These are phyloP conservation scores for Durio zibethinus DNA, from an alignment of 345 rosid species.

Conservation along the genomic window DNA sequence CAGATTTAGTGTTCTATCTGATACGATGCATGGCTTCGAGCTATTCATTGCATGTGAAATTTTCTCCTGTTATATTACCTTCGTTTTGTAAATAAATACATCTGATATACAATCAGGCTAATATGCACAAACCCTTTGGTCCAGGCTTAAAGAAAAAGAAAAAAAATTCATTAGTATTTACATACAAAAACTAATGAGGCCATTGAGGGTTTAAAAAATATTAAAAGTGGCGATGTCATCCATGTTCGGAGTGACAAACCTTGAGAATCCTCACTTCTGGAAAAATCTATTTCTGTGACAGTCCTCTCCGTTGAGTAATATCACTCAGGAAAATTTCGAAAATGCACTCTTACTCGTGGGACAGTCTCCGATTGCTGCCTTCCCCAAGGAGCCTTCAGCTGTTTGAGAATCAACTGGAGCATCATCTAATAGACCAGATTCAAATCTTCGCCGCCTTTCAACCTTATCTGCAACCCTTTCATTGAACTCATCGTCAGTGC, in stretches of 20 bases:
- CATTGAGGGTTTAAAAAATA: background rate
- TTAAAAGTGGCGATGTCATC: background rate
- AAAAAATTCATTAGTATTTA: background rate
- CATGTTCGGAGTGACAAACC: background rate
- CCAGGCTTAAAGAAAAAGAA: background rate
- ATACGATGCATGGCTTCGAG: background rate
- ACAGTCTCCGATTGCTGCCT: background rate
- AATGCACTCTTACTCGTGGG: background rate
- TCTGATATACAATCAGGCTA: background rate
- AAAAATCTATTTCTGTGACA: background rate
- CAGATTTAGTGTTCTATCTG: too few species aligned
- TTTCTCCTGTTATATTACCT: background rate
- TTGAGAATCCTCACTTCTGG: background rate
- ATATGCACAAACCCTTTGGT: background rate
- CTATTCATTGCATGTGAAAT: background rate
- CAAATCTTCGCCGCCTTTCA: slow-evolving; percentile 59
- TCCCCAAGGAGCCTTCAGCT: background rate
- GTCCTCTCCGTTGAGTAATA: background rate
- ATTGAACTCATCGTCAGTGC: slow-evolving; percentile 63
- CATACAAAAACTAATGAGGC: background rate
- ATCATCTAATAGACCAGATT: slow-evolving; percentile 34
- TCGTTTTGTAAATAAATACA: background rate
- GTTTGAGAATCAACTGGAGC: slow-evolving; percentile 7
- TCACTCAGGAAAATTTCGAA: slow-evolving; percentile 9
- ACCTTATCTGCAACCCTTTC: slow-evolving; percentile 55